These are phyloP conservation scores for Paecilomyces sp. DNA, from an alignment of 2,329 filamentous ascomycete genomes.

Conservation along the genomic window DNA sequence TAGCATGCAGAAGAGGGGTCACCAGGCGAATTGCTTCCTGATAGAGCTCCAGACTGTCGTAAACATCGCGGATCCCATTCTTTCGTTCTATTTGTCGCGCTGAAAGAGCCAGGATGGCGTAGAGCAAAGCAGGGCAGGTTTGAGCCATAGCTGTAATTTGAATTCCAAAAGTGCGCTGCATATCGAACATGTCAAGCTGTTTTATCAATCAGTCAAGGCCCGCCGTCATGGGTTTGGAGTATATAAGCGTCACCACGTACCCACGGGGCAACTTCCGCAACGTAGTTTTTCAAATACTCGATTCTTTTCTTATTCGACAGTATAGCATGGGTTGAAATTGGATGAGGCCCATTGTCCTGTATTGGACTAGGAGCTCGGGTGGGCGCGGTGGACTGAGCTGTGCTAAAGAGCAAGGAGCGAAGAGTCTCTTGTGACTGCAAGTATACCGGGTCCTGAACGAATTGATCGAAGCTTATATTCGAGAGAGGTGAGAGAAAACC, in stretches of 20 bases:
- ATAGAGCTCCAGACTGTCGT: conserved; percentile 47
- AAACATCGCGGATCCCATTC: conserved; percentile 36
- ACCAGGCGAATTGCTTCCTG: conserved; percentile 46
- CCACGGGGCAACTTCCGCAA: conserved; percentile 49
- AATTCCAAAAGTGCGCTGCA: conserved; percentile 45
- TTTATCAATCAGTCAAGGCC: neutral
- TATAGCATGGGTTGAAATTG: conserved; percentile 6
- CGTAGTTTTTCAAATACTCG: conserved; percentile 43
- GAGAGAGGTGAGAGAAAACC: neutral
- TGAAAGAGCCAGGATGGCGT: conserved; percentile 48
- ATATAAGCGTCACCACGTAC: conserved; percentile 16
- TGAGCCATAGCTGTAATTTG: conserved; percentile 45
- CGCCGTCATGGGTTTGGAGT: neutral
- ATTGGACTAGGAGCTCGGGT: conserved; percentile 32
- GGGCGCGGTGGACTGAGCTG: conserved; percentile 37
- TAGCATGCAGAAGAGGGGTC: conserved; percentile 41
- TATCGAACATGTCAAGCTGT: conserved; percentile 53
- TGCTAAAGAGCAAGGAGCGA: conserved; percentile 36
- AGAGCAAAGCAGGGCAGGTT: conserved; percentile 38
- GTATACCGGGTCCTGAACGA: conserved; percentile 32
- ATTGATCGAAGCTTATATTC: neutral
- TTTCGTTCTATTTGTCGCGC: conserved; percentile 49
- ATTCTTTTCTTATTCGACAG: conserved; percentile 28
- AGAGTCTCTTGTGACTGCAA: conserved; percentile 41
- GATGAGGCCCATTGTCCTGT: conserved; percentile 1